Evolutionary conservation across 2,329 filamentous ascomycete species (phyloP).

Genomic region (Penicillium psychrosexuale): DNA sequence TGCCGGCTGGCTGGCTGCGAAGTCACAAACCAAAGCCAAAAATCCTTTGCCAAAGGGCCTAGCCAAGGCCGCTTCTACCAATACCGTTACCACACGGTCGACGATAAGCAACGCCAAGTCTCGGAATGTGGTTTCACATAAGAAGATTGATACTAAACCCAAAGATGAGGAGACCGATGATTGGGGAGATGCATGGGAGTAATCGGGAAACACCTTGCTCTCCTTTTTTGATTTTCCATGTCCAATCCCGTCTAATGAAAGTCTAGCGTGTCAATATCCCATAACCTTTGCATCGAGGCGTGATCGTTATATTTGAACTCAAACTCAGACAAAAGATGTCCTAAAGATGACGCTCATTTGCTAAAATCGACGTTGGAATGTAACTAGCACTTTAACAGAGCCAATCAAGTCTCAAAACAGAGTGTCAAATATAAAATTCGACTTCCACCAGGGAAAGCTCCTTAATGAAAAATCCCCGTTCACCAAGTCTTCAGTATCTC

Average conservation of each 20-base stretch:
- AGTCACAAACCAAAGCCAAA: slow-evolving; percentile 68
- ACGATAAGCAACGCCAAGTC: slow-evolving; percentile 44
- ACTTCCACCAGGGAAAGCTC: neutral
- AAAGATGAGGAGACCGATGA: slow-evolving; percentile 44
- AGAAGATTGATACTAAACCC: slow-evolving; percentile 68
- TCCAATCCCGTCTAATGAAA: neutral
- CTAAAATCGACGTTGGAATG: neutral
- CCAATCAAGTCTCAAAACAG: neutral
- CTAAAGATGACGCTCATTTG: neutral
- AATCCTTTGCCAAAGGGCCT: slow-evolving; percentile 83
- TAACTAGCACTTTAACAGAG: rapidly evolving
- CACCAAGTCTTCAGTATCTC: slow-evolving; percentile 5
- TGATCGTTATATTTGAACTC: too few relatives aligned
- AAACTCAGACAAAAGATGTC: too few relatives aligned
- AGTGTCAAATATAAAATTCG: neutral
- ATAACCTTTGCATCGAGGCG: neutral
- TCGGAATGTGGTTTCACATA: slow-evolving; percentile 51
- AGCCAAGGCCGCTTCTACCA: slow-evolving; percentile 53
- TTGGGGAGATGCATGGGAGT: slow-evolving; percentile 52
- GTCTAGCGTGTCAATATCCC: neutral
- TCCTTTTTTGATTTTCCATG: neutral
- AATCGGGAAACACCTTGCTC: slow-evolving; percentile 4
- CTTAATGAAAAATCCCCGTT: neutral
- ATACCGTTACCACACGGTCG: slow-evolving; percentile 38
- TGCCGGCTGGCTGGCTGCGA: slow-evolving; percentile 88